These are phyloP conservation scores for Beauveria sp. DNA, from an alignment of 2,329 filamentous ascomycete species.

Conservation along the genomic window DNA sequence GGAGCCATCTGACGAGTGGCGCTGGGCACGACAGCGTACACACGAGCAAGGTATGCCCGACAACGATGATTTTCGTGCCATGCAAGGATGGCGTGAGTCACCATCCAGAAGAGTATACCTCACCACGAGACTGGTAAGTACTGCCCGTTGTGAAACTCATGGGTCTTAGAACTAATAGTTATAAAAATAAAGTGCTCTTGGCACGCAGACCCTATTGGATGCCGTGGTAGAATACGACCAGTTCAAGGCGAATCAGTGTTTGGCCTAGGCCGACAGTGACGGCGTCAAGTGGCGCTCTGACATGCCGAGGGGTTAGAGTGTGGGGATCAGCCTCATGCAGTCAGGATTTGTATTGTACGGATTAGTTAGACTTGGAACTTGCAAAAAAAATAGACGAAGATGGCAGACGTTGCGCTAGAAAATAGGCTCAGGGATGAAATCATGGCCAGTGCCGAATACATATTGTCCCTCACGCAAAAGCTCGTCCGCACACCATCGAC, in stretches of 20 bases:
- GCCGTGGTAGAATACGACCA: slow-evolving; percentile 16
- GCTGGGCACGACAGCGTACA: slow-evolving; percentile 33
- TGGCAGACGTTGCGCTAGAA: neutral
- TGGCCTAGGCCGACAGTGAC: neutral
- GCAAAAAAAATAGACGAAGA: neutral
- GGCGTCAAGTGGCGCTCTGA: neutral
- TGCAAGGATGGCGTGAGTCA: slow-evolving; percentile 31
- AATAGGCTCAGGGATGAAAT: neutral
- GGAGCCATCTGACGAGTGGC: slow-evolving; percentile 27
- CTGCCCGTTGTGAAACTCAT: neutral
- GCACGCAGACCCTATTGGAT: slow-evolving; percentile 16
- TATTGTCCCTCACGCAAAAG: neutral
- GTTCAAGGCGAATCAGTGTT: slow-evolving; percentile 1
- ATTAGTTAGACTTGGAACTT: neutral
- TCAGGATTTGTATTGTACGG: neutral
- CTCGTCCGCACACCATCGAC: slow-evolving; percentile 4
- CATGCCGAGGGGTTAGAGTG: neutral
- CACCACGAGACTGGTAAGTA: slow-evolving; percentile 25
- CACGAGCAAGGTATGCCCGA: slow-evolving; percentile 25
- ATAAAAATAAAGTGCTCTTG: slow-evolving; percentile 14
- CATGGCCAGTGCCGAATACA: neutral
- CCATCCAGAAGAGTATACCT: slow-evolving; percentile 28
- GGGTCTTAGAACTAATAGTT: neutral
- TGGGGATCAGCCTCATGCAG: neutral
- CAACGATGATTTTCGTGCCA: slow-evolving; percentile 32